These are phyloP conservation scores for Porphyridium purpureum DNA, from an alignment of 23 red algal genomes.

Conservation along the genomic window DNA sequence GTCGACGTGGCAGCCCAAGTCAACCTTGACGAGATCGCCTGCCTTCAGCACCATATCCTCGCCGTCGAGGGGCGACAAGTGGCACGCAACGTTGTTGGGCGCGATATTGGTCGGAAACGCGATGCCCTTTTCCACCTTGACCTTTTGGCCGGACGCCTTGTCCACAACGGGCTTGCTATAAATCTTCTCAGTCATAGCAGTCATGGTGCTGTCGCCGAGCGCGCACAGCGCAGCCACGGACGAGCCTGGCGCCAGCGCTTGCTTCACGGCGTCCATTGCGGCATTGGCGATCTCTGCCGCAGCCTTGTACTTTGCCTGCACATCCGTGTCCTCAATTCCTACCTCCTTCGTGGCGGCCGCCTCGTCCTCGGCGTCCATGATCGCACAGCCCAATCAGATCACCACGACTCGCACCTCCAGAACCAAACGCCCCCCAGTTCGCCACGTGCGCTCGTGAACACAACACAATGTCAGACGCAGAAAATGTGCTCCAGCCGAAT, in stretches of 20 bases:
- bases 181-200: slow-evolving; percentile 30
- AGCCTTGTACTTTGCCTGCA: slow-evolving; percentile 94
- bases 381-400: not conserved
- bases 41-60: slow-evolving; percentile 28
- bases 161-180: slow-evolving; percentile 76
- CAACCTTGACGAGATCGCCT: slow-evolving; percentile 68
- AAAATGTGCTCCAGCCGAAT: not conserved
- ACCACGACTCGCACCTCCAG: not conserved
- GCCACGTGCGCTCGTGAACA: not conserved
- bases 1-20: slow-evolving; percentile 86
- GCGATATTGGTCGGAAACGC: slow-evolving; percentile 88
- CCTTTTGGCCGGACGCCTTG: slow-evolving; percentile 23
- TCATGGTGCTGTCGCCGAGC: slow-evolving; percentile 61
- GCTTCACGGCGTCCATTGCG: slow-evolving; percentile 46
- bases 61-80: slow-evolving; percentile 81
- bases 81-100: slow-evolving; percentile 56
- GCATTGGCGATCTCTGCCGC: slow-evolving; percentile 66
- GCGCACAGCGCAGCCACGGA: slow-evolving; percentile 51
- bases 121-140: slow-evolving; percentile 80
- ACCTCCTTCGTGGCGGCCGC: slow-evolving; percentile 8
- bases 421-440: not conserved
- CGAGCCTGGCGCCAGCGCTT: slow-evolving; percentile 23
- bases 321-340: slow-evolving; percentile 69
- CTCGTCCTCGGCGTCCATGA: not conserved
- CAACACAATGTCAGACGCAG: not conserved